phyloP scores from a whole-genome alignment of 2,329 filamentous ascomycete species.

The Cytospora chrysosperma region DNA sequence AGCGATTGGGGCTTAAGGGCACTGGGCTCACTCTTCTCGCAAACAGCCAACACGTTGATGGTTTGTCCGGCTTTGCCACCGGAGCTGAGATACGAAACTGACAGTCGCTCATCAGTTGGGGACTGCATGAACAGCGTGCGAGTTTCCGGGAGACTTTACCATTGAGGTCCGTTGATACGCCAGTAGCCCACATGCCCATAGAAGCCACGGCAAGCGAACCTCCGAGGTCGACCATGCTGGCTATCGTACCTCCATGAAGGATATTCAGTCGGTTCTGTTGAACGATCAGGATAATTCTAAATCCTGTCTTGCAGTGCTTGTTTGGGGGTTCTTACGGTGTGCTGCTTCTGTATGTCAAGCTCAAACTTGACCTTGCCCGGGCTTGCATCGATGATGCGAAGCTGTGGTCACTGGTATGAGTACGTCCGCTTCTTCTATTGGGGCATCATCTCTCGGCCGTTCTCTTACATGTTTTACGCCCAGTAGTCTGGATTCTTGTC shows the following conservation, averaged over 20 bases:
- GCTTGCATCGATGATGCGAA: constrained; percentile 63
- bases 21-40: constrained; percentile 59
- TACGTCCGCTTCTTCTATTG: not conserved
- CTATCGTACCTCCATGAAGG: constrained; percentile 76
- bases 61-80: constrained; percentile 58
- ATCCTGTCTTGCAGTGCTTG: not conserved
- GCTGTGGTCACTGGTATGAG: constrained; percentile 41
- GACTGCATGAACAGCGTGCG: not conserved
- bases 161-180: constrained; percentile 65
- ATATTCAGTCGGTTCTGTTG: constrained; percentile 73
- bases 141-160: constrained; percentile 37
- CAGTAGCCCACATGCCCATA: constrained; percentile 60
- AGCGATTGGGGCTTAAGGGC: not conserved
- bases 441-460: not conserved
- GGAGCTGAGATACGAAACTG: constrained; percentile 62
- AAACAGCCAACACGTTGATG: constrained; percentile 55
- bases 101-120: not conserved
- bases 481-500: constrained; percentile 10
- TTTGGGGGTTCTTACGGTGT: constrained; percentile 62
- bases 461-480: constrained; percentile 17
- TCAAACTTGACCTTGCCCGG: constrained; percentile 74
- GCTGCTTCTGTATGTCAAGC: constrained; percentile 69
- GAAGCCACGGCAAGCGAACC: constrained; percentile 66
- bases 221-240: constrained; percentile 69
- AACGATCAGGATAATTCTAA: not conserved